These are phyloP conservation scores for Yamadazyma conglobata DNA, from an alignment of 1,139 yeast species.

Conservation along the genomic window DNA sequence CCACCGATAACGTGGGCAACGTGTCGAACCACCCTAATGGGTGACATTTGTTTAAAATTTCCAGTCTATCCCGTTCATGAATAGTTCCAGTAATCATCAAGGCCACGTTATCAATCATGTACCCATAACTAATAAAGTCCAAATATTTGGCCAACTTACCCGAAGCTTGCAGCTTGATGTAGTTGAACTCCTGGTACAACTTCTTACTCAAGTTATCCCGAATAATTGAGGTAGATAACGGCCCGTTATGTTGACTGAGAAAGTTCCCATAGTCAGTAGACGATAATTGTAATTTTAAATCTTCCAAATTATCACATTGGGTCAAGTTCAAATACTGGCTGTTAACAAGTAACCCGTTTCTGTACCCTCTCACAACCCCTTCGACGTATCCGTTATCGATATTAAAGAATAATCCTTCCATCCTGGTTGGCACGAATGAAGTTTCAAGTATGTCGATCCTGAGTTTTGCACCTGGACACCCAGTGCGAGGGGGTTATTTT, in stretches of 20 bases:
- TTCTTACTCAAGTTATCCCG: slow-evolving; percentile 76
- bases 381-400: slow-evolving; percentile 87
- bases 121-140: slow-evolving; percentile 91
- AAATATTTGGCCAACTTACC: slow-evolving; percentile 77
- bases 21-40: slow-evolving; percentile 99
- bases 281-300: slow-evolving; percentile 86
- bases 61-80: slow-evolving; percentile 88
- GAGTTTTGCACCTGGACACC: no score
- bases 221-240: slow-evolving; percentile 77
- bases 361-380: slow-evolving; percentile 91
- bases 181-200: slow-evolving; percentile 79
- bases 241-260: slow-evolving; percentile 75
- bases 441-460: no score
- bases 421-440: slow-evolving; percentile 6
- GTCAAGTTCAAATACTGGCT: slow-evolving; percentile 88
- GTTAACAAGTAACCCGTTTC: slow-evolving; percentile 72
- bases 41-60: slow-evolving; percentile 84
- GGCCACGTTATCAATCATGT: slow-evolving; percentile 97
- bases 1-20: slow-evolving; percentile 88
- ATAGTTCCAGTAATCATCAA: slow-evolving; percentile 95
- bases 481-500: no score
- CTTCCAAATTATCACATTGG: slow-evolving; percentile 94
- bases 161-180: slow-evolving; percentile 78
- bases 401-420: slow-evolving; percentile 54
- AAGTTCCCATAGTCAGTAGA: slow-evolving; percentile 96